Percentiles rank a stretch among this genome's conserved stretches.
Conservation (phyloP, 139 green algal genomes). For the Coelastrella sp. region DNA sequence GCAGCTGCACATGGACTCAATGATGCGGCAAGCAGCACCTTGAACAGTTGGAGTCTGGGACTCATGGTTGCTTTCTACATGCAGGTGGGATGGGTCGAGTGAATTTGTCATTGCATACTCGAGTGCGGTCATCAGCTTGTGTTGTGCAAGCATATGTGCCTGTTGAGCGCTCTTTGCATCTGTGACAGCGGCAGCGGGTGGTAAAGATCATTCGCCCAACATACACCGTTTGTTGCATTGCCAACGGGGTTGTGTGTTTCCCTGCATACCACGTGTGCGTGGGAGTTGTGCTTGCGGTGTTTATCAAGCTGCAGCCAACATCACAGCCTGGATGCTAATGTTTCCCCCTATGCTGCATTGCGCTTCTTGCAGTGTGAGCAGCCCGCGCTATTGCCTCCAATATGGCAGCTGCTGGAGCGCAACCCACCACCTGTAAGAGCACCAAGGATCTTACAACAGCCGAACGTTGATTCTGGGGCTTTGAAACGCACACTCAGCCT, state of each 20-base stretch:
- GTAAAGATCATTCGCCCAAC: too few species aligned
- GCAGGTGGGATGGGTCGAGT: conserved; percentile 27
- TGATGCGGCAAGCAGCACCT: conserved; percentile 72
- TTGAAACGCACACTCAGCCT: not conserved
- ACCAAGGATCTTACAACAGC: not conserved
- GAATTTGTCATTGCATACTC: too few species aligned
- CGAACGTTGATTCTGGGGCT: not conserved
- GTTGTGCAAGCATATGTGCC: not conserved
- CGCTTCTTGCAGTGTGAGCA: not conserved
- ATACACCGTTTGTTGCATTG: too few species aligned
- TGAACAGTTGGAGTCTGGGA: conserved; percentile 85
- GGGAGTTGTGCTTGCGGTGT: too few species aligned
- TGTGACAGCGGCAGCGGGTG: too few species aligned
- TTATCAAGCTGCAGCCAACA: too few species aligned
- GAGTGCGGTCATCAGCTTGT: too few species aligned
- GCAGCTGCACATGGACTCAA: conserved; percentile 77
- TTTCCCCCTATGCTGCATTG: not conserved
- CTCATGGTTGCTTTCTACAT: conserved; percentile 71
- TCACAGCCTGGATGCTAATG: too few species aligned
- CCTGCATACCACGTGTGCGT: too few species aligned
- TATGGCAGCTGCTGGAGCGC: conserved; percentile 41
- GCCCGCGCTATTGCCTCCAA: conserved; percentile 21
- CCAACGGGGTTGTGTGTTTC: too few species aligned
- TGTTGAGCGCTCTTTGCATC: too few species aligned
- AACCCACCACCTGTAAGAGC: not conserved